Evolutionary conservation across 257 asterid genomes (phyloP), one percentile per base, ranked within the genome.

Genomic region (Jaltomata sinuosa): DNA sequence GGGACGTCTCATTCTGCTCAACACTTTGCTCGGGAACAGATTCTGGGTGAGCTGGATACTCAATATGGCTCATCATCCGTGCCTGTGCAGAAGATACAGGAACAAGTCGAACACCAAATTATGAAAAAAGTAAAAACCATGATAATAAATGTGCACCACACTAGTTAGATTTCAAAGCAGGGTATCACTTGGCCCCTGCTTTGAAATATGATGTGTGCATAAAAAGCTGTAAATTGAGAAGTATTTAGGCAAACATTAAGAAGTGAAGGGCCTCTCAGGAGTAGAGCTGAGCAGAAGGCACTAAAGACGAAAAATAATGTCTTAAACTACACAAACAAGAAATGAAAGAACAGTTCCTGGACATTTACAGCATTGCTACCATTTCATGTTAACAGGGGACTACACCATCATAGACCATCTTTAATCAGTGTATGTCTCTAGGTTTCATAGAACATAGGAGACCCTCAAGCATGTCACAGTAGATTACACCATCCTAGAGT

Each of bases 51-150:
- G 88, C 87, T 85, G 94, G 64, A 79, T 64, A 80, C 53, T 91
- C 89, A 31, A 85, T 83, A 61, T 91, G 88, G 59, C 86, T 86
- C 92, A 89, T 88, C 38, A 83, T 86, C 79, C 89, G 92, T 84
- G 91, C 96, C 98, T 94, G 87, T 67, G 29, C 59, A 77, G 82
- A 77, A 49, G 42, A 76, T 47, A 18, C 42, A 76, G 40, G 61
- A 49, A 77, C 11, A 77, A 49, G 62, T 77, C 62, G 0, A 77
- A 31, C 82, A 77, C 59, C 82, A 77, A 16, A 27, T 49, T 49
- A 49, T 49, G n/a, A 29, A 18, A 53, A 25, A 49, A 29, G 36
- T 27, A 47, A 74, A 74, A 45, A 74, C 4, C 82, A 27, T 27
- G 45, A 49, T 27, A 14, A 49, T 16, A 49, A 45, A 29, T 49